Evolutionary conservation across 2,329 filamentous ascomycete species (phyloP), one percentile per base, ranked within the genome.

Genomic region (Capronia coronata): DNA sequence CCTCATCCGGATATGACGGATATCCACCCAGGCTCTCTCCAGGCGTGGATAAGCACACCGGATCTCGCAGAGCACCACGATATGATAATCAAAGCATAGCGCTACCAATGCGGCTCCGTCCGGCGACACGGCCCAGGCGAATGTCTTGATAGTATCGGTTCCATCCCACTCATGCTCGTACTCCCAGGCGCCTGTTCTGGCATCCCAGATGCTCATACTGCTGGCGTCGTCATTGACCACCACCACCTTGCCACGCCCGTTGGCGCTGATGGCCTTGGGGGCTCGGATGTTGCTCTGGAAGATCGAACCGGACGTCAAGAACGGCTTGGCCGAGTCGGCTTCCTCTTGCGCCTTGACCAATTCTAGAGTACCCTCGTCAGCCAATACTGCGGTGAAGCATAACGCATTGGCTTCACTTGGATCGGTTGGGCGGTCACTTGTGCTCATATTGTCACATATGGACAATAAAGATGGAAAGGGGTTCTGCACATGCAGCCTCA

Each of bases 51-150:
- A 95, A 66, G 95, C 88, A 63, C 93, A 96, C 10, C 90, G 84
- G 70, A 94, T 82, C 63, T 96, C 89, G 4, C 86, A 84, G 21
- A 95, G 77, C 2, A 96, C 74, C 23, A 94, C 69, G 3, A 96
- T 84, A 49, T 85, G 81, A 57, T 90, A 86, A n/a, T 84, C 83
- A 62, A 95, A 95, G 0, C 90, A 89, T n/a, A 96, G 87, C 1
- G 90, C 87, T 16, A 96, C 73, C 48, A 96, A 89, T 1, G 87
- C 91, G 62, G 95, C 88, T 42, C 82, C 82, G 64, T 94, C 87
- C 0, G 88, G 88, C 0, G 90, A 95, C 2, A 87, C 91, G 1
- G 89, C 91, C 91, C 91, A 96, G 65, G 95, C 89, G 10, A 96
- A 77, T 65, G 95, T 90, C 55, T 84, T 82, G 34, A 96, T 88